Evolutionary conservation across 179 eudicot species (phyloP).

Genomic region (Sideroxylon spinosum): DNA sequence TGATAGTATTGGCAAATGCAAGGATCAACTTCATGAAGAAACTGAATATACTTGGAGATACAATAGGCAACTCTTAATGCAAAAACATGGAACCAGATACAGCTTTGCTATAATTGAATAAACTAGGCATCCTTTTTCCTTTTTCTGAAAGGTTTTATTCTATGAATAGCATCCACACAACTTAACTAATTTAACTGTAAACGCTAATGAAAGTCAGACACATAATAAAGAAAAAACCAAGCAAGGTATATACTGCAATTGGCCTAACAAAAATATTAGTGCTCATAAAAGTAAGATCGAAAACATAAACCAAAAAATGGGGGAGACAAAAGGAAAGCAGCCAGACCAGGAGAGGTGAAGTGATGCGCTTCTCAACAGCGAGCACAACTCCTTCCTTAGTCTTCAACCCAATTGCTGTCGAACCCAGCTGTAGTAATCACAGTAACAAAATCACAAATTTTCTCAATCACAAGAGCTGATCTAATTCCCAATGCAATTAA

Average conservation of each 20-base stretch:
- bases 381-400: constrained; percentile 98
- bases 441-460: constrained; percentile 1
- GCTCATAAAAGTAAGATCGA: neutral
- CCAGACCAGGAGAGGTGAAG: constrained; percentile 89
- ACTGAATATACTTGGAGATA: no score
- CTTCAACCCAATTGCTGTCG: constrained; percentile 95
- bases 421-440: constrained; percentile 59
- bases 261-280: neutral
- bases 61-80: no score
- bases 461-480: neutral
- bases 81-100: no score
- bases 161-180: neutral
- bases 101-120: neutral
- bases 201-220: neutral
- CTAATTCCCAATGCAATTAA: neutral
- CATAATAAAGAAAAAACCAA: neutral
- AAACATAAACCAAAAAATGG: neutral
- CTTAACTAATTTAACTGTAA: neutral
- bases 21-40: no score
- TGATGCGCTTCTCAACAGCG: constrained; percentile 97
- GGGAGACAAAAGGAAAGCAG: neutral
- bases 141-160: neutral
- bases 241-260: neutral
- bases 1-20: no score
- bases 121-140: neutral